These are phyloP conservation scores for Tetraselmis striata DNA, from an alignment of 139 green algal genomes.

Conservation along the genomic window DNA sequence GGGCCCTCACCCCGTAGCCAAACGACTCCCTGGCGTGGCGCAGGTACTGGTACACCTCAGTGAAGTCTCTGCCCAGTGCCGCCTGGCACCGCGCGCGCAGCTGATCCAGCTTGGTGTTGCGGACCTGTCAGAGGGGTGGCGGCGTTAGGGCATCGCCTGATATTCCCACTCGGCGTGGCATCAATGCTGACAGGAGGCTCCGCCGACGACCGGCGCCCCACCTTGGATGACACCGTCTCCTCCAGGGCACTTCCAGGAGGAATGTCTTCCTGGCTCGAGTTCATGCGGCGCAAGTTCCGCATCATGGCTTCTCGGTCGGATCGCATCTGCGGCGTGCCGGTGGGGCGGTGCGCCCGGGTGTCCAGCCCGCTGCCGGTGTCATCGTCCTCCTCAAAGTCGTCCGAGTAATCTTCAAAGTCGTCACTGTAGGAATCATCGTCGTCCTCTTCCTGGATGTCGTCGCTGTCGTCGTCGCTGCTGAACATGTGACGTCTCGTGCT, in stretches of 20 bases:
- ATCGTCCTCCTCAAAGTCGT: neutral
- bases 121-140: too few relatives aligned
- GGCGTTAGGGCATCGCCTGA: too few relatives aligned
- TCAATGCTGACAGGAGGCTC: too few relatives aligned
- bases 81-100: neutral
- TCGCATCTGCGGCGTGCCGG: neutral
- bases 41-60: neutral
- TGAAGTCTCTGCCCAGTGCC: neutral
- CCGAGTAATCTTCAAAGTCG: neutral
- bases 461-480: neutral
- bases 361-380: too few relatives aligned
- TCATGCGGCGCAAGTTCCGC: neutral
- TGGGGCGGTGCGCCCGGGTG: too few relatives aligned
- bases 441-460: neutral
- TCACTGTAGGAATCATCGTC: neutral
- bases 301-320: neutral
- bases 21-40: neutral
- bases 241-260: neutral
- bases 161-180: too few relatives aligned
- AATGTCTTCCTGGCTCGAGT: neutral
- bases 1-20: neutral
- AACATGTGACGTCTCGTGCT: neutral
- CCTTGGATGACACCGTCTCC: neutral
- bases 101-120: neutral
- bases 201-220: too few relatives aligned